Evolutionary conservation across 192 early-diverging fungal genomes (phyloP).

Genomic region (Linnemannia exigua): DNA sequence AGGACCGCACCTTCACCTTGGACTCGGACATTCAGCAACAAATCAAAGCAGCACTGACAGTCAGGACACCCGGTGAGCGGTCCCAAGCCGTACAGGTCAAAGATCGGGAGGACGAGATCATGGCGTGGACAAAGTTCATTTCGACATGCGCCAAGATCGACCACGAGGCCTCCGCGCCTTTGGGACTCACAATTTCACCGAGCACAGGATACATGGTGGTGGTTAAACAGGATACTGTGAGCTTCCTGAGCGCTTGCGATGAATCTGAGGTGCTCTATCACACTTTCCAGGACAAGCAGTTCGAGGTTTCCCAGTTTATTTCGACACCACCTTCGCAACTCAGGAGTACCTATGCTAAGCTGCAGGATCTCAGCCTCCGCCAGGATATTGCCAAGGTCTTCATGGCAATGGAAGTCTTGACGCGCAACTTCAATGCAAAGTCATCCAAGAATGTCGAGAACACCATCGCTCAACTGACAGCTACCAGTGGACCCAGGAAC

Average conservation of each 20-base stretch:
- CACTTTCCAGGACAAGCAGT: slow-evolving; percentile 49
- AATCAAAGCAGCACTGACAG: slow-evolving; percentile 21
- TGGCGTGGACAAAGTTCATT: slow-evolving; percentile 42
- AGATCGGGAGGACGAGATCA: slow-evolving; percentile 29
- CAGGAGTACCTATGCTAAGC: slow-evolving; percentile 31
- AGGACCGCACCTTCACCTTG: slow-evolving; percentile 12
- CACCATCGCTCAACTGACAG: slow-evolving; percentile 22
- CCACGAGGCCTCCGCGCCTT: slow-evolving; percentile 35
- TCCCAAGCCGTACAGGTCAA: not conserved
- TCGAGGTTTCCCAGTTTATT: slow-evolving; percentile 41
- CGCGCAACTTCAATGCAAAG: slow-evolving; percentile 12
- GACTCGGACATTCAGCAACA: slow-evolving; percentile 19
- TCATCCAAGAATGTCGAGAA: slow-evolving; percentile 31
- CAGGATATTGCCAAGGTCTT: slow-evolving; percentile 39
- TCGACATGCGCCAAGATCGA: slow-evolving; percentile 50
- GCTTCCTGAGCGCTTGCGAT: slow-evolving; percentile 52
- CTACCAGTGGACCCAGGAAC: slow-evolving; percentile 31
- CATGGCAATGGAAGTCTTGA: slow-evolving; percentile 36
- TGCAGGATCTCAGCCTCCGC: slow-evolving; percentile 36
- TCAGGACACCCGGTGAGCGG: not conserved
- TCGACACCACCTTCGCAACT: slow-evolving; percentile 46
- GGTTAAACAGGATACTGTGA: slow-evolving; percentile 43
- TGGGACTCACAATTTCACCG: slow-evolving; percentile 33
- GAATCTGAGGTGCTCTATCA: slow-evolving; percentile 52
- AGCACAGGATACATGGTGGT: slow-evolving; percentile 50